Evolutionary conservation across 2,329 filamentous ascomycete genomes (phyloP), one percentile per base, ranked within the genome.

Genomic region (Cladosporium austrohemisphaericum): DNA sequence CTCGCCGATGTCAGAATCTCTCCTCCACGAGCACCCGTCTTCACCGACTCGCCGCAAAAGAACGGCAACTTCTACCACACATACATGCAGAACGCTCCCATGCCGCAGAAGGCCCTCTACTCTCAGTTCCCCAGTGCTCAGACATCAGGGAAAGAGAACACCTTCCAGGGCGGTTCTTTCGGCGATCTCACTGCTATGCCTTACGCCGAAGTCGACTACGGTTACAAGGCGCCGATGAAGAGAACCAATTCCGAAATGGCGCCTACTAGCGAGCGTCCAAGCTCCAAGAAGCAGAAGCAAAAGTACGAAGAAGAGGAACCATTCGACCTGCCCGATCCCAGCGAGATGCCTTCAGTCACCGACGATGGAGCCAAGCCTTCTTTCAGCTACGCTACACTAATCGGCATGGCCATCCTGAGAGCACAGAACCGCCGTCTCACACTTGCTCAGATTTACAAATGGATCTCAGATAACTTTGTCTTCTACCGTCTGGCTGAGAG

Each of bases 401-500:
- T 97, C 57, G 93, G 88, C 65, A 96, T 96, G 91, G 90, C 93
- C 44, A 96, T 98, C 60, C 76, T 97, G 18, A 84, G 91, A 54
- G 88, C 93, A 4, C 85, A 87, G 10, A 83, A 85, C 53, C 84
- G 90, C 52, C 85, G 88, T 45, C 76, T 97, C 54, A 97, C 93
- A 1, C 78, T 98, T 14, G 84, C 90, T 20, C 90, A 96, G 68
- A 98, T 98, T 59, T 98, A 97, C 78, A 95, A 95, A 66, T 98
- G 93, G 92, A 97, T 98, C 61, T 94, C 89, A n/a, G 88, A 94
- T 66, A 91, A 85, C 14, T 97, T 87, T 66, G 84, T 81, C 4
- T 96, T 92, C 70, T 98, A 97, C 73, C 84, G 81, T 58, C 80
- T 83, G 35, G 80, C 84, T 49, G 90, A 96, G 61, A 83, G 87